Evolutionary conservation across 2,329 filamentous ascomycete genomes (phyloP), one percentile per base, ranked within the genome.

Genomic region (Calycina herbarum): DNA sequence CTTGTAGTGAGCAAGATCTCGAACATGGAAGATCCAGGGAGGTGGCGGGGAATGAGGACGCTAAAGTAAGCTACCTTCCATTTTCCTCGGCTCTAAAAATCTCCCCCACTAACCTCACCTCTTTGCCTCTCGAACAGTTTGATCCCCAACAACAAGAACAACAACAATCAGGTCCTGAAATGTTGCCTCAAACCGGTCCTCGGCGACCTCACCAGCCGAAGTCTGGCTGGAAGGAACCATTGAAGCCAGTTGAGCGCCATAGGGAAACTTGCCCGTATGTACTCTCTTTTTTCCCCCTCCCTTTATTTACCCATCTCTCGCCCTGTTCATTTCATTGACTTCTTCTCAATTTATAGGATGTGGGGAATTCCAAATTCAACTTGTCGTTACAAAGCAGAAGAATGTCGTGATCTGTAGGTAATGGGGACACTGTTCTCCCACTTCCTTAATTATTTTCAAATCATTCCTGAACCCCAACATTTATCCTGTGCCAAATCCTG

Each of bases 351-450:
- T 13, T 27, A 54, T 27, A 70, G 71, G 62, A 68, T 63, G 24
- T 71, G 70, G 63, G 56, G 54, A 4, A 64, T 64, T 31, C 68
- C 67, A 54, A 60, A 29, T 29, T 29, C 27, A 29, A 29, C 51
- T 2, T 74, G 73, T 38, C 71, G 71, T n/a, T 74, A 71, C 65
- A 69, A 64, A 0, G 69, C 67, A 20, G 70, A 70, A 59, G 70
- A 73, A 67, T 74, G 73, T 57, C 67, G 70, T 1, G 66, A 74
- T 51, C 63, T 74, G 2, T 72, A 74, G 57, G 66, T 62, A n/a
- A 29, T 29, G 27, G 27, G 27, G 27, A 29, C 27, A 29, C 27
- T 1, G 27, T 29, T 29, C 27, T 29, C 27, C 27, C 27, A 29
- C 27, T 29, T 29, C 27, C 27, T 29, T 29, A 29, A 2, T 29